Conservation (phyloP, 2,329 filamentous ascomycete species). For the Rosellinia necatrix region DNA sequence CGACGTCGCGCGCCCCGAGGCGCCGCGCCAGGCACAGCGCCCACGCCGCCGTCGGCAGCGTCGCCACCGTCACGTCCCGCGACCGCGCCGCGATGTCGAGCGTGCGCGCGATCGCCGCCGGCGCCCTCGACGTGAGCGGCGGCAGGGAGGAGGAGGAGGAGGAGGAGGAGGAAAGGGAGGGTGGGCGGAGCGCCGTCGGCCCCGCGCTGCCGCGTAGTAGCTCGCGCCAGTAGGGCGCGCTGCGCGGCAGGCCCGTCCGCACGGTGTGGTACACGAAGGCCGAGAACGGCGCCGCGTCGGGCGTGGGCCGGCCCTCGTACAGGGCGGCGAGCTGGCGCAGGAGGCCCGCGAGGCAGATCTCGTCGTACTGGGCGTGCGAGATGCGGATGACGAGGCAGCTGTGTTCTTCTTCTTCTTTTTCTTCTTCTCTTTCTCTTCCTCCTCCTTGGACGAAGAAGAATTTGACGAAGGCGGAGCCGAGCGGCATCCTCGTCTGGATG, state of each 20-base stretch:
- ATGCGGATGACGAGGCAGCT: constrained; percentile 62
- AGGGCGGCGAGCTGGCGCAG: constrained; percentile 63
- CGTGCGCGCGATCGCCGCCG: constrained; percentile 49
- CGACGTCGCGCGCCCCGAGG: constrained; percentile 57
- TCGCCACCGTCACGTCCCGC: constrained; percentile 64
- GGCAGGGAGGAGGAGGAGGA: too few species aligned
- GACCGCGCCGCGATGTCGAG: constrained; percentile 53
- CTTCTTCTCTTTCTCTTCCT: too few species aligned
- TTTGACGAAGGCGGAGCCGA: constrained; percentile 64
- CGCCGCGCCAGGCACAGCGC: constrained; percentile 64
- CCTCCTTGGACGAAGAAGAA: constrained; percentile 59
- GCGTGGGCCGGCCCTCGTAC: constrained; percentile 44
- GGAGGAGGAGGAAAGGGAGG: too few species aligned
- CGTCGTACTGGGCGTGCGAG: constrained; percentile 72
- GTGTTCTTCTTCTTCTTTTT: constrained; percentile 36
- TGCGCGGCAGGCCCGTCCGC: constrained; percentile 49
- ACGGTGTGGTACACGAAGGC: constrained; percentile 51
- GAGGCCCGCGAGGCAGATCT: constrained; percentile 67
- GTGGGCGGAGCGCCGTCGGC: constrained; percentile 51
- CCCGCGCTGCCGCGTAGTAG: constrained; percentile 61
- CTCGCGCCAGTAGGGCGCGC: constrained; percentile 64
- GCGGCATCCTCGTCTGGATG: constrained; percentile 57
- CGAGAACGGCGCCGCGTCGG: constrained; percentile 49
- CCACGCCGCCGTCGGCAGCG: constrained; percentile 70
- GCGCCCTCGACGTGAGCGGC: constrained; percentile 43